Percentiles rank a stretch among this genome's conserved stretches.
Conservation (phyloP, 192 early-diverging fungal species). For the Linnemannia exigua region DNA sequence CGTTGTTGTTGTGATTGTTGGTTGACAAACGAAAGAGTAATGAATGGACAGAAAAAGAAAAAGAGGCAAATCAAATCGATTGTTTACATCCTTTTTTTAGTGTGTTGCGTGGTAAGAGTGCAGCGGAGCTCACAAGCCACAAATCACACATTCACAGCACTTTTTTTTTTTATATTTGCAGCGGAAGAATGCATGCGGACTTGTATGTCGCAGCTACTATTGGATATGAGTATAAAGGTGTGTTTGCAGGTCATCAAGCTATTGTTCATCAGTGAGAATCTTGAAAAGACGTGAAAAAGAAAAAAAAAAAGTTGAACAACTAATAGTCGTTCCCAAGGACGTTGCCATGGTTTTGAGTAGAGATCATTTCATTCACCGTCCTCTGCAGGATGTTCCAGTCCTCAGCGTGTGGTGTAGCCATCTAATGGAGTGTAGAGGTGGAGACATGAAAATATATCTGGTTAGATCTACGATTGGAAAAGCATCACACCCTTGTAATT, state of each 20-base stretch:
- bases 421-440: slow-evolving; percentile 23
- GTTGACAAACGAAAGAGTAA: neutral
- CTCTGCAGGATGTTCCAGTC: slow-evolving; percentile 68
- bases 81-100: neutral
- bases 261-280: neutral
- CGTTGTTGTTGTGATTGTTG: neutral
- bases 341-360: slow-evolving; percentile 55
- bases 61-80: neutral
- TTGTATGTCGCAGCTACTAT: neutral
- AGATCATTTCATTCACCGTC: slow-evolving; percentile 68
- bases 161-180: slow-evolving; percentile 12
- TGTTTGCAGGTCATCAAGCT: slow-evolving; percentile 5
- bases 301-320: neutral
- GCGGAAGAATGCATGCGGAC: neutral
- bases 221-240: neutral
- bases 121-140: slow-evolving; percentile 7
- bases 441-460: neutral
- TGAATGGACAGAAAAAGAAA: neutral
- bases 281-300: neutral
- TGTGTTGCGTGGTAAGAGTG: neutral
- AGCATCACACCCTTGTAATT: neutral
- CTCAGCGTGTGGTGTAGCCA: slow-evolving; percentile 65
- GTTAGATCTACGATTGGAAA: neutral
- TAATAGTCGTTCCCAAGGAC: slow-evolving; percentile 30
- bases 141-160: neutral